Conservation (phyloP, 2,329 filamentous ascomycete genomes). For the Monilinia polystroma region DNA sequence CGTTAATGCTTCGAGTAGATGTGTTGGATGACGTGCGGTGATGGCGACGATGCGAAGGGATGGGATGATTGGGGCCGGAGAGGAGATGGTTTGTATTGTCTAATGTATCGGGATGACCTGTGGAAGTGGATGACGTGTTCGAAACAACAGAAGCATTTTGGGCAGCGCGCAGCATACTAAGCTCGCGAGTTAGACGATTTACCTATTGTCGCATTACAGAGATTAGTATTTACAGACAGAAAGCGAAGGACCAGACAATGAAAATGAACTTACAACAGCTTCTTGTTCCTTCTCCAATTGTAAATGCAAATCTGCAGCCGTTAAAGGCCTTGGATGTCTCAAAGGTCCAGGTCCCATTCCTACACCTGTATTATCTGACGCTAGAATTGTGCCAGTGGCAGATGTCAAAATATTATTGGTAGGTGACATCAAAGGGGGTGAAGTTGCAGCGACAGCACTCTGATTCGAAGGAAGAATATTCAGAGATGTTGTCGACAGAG, state of each 20-base stretch:
- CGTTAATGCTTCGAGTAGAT: constrained; percentile 53
- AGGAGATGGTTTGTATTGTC: constrained; percentile 54
- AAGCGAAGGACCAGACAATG: not conserved
- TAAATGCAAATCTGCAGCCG: constrained; percentile 82
- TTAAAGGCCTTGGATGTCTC: constrained; percentile 83
- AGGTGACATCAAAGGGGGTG: constrained; percentile 34
- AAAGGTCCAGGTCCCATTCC: constrained; percentile 67
- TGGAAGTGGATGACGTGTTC: constrained; percentile 62
- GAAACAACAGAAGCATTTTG: constrained; percentile 66
- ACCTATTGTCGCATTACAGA: constrained; percentile 54
- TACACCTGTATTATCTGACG: constrained; percentile 47
- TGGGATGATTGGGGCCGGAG: constrained; percentile 57
- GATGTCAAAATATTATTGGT: constrained; percentile 26
- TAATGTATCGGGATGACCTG: constrained; percentile 50
- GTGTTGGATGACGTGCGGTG: constrained; percentile 55
- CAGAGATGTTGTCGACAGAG: constrained; percentile 73
- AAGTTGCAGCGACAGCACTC: constrained; percentile 34
- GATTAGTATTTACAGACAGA: not conserved
- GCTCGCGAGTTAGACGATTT: constrained; percentile 87
- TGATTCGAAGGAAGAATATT: constrained; percentile 51
- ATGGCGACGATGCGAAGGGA: constrained; percentile 54
- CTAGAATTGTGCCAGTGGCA: constrained; percentile 10
- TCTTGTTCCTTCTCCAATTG: constrained; percentile 95
- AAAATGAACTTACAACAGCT: constrained; percentile 66
- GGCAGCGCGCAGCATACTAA: constrained; percentile 73